Conservation (phyloP, 108 stramenopile species). For the Mediolabrus comicus region DNA sequence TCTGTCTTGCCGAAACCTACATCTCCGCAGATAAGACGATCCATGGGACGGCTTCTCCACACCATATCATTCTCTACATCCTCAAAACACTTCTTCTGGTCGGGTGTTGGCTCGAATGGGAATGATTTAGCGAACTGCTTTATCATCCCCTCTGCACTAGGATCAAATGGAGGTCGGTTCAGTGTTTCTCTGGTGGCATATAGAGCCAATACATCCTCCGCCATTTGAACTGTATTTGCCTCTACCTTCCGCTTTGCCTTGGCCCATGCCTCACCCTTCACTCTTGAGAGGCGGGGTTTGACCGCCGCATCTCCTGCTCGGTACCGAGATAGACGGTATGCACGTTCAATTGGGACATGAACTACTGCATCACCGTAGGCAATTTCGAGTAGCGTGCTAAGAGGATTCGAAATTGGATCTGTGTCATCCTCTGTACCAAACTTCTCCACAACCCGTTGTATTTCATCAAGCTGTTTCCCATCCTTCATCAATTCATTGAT, state of each 20-base stretch:
- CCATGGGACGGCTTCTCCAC: slow-evolving; percentile 92
- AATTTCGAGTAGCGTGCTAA: slow-evolving; percentile 72
- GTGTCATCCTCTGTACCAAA: slow-evolving; percentile 74
- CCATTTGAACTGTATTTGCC: slow-evolving; percentile 71
- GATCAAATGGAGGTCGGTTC: slow-evolving; percentile 67
- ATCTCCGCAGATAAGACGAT: slow-evolving; percentile 95
- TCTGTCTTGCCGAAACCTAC: slow-evolving; percentile 99
- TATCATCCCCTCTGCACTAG: slow-evolving; percentile 57
- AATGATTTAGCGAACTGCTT: slow-evolving; percentile 76
- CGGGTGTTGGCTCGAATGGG: slow-evolving; percentile 78
- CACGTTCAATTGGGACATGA: slow-evolving; percentile 84
- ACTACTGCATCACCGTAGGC: slow-evolving; percentile 70
- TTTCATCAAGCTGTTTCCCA: slow-evolving; percentile 41
- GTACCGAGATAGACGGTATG: slow-evolving; percentile 79
- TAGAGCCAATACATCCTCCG: slow-evolving; percentile 78
- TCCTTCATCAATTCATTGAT: slow-evolving; percentile 51
- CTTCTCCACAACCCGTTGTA: slow-evolving; percentile 51
- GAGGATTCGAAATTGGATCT: slow-evolving; percentile 78
- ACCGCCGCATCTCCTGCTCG: slow-evolving; percentile 73
- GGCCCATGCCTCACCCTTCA: slow-evolving; percentile 76
- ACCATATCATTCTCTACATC: slow-evolving; percentile 95
- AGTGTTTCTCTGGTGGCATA: slow-evolving; percentile 80
- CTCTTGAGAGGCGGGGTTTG: slow-evolving; percentile 67
- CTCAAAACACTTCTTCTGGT: slow-evolving; percentile 85
- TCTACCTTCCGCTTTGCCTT: slow-evolving; percentile 79